Evolutionary conservation across 2,329 filamentous ascomycete genomes (phyloP).

Genomic region (Thermothelomyces thermophilus): DNA sequence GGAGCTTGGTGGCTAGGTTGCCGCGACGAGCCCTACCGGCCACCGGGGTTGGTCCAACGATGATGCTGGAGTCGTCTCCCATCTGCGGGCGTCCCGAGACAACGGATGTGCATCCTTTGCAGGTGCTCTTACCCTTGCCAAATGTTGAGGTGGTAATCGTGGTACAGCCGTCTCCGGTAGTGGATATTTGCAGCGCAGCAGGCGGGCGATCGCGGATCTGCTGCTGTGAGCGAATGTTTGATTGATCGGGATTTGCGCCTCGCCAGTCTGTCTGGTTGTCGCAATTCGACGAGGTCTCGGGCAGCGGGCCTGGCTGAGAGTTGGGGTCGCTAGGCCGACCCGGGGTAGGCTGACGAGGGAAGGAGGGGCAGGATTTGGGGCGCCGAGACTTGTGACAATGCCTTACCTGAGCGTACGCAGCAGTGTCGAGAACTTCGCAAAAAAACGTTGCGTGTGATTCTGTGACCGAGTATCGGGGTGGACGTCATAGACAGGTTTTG

Average conservation of each 20-base stretch:
- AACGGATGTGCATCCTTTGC: not conserved
- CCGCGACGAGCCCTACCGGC: constrained; percentile 8
- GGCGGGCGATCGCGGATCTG: not conserved
- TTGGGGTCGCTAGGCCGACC: constrained; percentile 8
- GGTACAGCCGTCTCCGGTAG: not conserved
- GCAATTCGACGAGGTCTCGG: constrained; percentile 12
- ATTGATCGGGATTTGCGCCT: not conserved
- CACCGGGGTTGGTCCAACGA: not conserved
- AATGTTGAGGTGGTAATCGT: not conserved
- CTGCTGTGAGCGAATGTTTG: not conserved
- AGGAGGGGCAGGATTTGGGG: constrained; percentile 5
- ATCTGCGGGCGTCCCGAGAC: not conserved
- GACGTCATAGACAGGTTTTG: constrained; percentile 18
- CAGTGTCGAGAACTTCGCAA: not conserved
- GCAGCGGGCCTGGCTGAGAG: constrained; percentile 3
- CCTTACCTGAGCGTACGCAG: constrained; percentile 11
- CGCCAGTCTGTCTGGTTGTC: constrained; percentile 16
- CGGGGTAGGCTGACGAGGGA: constrained; percentile 5
- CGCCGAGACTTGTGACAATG: not conserved
- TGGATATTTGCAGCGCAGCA: not conserved
- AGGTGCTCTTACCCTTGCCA: not conserved
- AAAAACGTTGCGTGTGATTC: not conserved
- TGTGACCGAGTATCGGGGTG: constrained; percentile 5
- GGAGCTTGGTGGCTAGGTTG: constrained; percentile 12
- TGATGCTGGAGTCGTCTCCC: not conserved